Evolutionary conservation across 176 grass and related monocot species (phyloP), one percentile per base, ranked within the genome.

Genomic region (Pontederia crassipes): DNA sequence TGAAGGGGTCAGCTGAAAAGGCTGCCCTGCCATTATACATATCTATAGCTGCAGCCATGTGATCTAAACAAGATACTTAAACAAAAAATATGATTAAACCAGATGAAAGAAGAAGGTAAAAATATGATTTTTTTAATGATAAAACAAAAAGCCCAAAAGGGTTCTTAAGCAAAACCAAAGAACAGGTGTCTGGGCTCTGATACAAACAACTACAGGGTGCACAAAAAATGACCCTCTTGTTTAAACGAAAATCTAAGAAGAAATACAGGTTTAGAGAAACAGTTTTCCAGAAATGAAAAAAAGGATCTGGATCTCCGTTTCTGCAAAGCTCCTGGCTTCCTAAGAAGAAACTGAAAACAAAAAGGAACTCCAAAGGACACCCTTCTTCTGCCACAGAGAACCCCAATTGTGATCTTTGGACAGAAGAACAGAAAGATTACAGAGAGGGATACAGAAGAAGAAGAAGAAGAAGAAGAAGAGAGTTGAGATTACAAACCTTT

Each of bases 41-140:
- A 47, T 56, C 66, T 69, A 69, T 56, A 57, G 66, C 66, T 20
- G 52, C 17, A 68, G 66, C 66, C 66, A 68, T 68, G 9, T 11
- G 46, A 68, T 54, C 29, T 29, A n/a, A 68, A 12, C 11, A 14
- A 55, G 28, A 53, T 54, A 68, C 29, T 0, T 11, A 3, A n/a
- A 52, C 50, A 67, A 11, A 67, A 10, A 65, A 65, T 11, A 12
- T 6, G 29, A 40, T 10, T 11, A 3, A 35, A 18, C 54, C 12
- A 12, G 4, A 50, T 0, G 46, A 65, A 11, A 28, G 2, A 0
- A 32, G 2, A 66, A 1, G 15, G 20, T 16, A 69, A 4, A 2
- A 20, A 45, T 1, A 5, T 24, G 52, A 57, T 5, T 24, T 66
- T 40, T 40, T 20, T n/a, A 28, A 65, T 4, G 15, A 28, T 10